Evolutionary conservation across 805 yeast species (phyloP).

Genomic region (Ogataea degrootiae): DNA sequence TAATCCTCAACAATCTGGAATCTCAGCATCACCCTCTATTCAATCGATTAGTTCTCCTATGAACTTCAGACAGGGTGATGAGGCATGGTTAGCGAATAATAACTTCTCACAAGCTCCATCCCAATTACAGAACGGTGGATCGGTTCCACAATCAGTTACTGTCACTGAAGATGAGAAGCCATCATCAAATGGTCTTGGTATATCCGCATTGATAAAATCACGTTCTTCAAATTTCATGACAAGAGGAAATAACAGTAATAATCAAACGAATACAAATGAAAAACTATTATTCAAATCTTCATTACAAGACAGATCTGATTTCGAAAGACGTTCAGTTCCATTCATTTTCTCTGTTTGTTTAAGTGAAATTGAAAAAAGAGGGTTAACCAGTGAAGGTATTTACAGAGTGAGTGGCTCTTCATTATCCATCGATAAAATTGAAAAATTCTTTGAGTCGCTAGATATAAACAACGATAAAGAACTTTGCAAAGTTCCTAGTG

Average conservation of each 20-base stretch:
- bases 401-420: constrained; percentile 87
- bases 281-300: constrained; percentile 40
- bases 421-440: constrained; percentile 49
- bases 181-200: constrained; percentile 6
- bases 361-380: constrained; percentile 70
- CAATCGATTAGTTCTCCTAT: constrained; percentile 28
- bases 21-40: constrained; percentile 15
- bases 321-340: constrained; percentile 65
- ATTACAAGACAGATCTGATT: constrained; percentile 55
- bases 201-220: constrained; percentile 35
- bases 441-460: constrained; percentile 29
- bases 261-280: constrained; percentile 20
- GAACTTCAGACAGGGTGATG: constrained; percentile 29
- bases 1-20: not conserved
- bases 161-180: constrained; percentile 7
- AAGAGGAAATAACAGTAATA: constrained; percentile 5
- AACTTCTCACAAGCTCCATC: constrained; percentile 1
- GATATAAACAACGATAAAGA: constrained; percentile 31
- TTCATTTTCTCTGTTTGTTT: constrained; percentile 67
- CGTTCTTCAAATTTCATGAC: constrained; percentile 43
- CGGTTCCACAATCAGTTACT: not conserved
- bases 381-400: constrained; percentile 77
- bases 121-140: constrained; percentile 1
- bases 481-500: constrained; percentile 13
- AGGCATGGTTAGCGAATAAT: constrained; percentile 8